Evolutionary conservation across 2,329 filamentous ascomycete genomes (phyloP), one percentile per base, ranked within the genome.

Genomic region (Beauveria sp.): DNA sequence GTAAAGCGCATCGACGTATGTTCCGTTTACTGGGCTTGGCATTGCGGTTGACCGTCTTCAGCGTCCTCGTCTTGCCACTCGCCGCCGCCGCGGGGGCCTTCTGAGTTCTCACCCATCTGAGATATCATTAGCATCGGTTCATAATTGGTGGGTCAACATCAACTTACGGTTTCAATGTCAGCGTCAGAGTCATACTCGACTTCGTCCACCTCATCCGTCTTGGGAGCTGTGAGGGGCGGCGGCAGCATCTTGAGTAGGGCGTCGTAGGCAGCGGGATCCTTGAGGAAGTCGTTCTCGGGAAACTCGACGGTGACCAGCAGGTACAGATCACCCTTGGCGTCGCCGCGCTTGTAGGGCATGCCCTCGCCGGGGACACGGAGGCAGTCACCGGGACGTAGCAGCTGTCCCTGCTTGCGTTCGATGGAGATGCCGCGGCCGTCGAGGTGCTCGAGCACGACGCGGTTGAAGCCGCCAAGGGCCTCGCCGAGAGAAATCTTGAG

Each of bases 381-480:
- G 8, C 93, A 84, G 71, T 99, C 90, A 28, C 87, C 88, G 0
- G 94, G 92, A 28, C 86, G 85, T 41, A 99, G 76, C 56, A 97
- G 81, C 72, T 92, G 89, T 67, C 93, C 93, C 69, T 89, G 85
- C 18, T 90, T 85, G 66, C 94, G 88, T 59, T 86, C 82, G 52
- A 99, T 80, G 62, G 88, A 84, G 62, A 99, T 93, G 34, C 94
- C 94, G 61, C 94, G 85, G 34, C 93, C 94, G 70, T 99, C 94
- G 9, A 99, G 85, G 73, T 99, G 94, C 69, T 89, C 94, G 64
- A 99, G 70, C 2, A 97, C 92, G 5, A 96, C 90, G 41, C 93
- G 86, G 56, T 91, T 91, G 79, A 99, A 97, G 16, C 94, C 94
- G 9, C 85, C 87, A 55, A 99, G 78, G 0, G 94, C 87, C 73